Conservation (phyloP, 2,329 filamentous ascomycete species). For the Penicillium sp. region DNA sequence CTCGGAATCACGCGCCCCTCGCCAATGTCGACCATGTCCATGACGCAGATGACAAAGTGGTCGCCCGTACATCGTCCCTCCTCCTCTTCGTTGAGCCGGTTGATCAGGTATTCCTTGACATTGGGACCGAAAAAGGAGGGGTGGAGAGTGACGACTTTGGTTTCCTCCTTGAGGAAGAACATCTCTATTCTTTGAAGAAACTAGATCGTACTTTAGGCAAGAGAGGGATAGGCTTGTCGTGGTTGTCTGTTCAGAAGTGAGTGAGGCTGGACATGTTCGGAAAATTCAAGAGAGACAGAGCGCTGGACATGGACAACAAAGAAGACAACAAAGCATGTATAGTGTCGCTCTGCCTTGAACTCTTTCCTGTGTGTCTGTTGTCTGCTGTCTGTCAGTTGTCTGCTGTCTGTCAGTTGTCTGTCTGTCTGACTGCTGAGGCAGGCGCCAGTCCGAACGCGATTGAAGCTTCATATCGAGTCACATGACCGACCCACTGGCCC, state of each 20-base stretch:
- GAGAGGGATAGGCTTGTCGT: no score
- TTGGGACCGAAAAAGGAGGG: constrained; percentile 95
- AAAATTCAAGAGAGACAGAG: background rate
- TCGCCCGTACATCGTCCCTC: constrained; percentile 93
- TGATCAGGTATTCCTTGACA: constrained; percentile 86
- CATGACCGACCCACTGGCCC: no score
- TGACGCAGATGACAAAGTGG: constrained; percentile 97
- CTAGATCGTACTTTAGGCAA: background rate
- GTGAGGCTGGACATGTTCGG: constrained; percentile 1
- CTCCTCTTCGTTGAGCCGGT: constrained; percentile 84
- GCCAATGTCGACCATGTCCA: constrained; percentile 93
- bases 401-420: no score
- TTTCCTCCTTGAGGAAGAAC: constrained; percentile 98
- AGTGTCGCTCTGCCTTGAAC: background rate
- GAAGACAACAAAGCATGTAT: background rate
- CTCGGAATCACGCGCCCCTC: constrained; percentile 89
- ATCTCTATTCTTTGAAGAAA: constrained; percentile 49
- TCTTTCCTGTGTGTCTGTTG: background rate
- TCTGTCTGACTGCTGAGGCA: no score
- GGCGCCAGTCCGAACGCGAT: no score
- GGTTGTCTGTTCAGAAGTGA: background rate
- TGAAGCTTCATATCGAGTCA: no score
- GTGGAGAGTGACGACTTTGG: constrained; percentile 90
- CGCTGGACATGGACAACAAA: constrained; percentile 3
- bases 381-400: no score